Evolutionary conservation across 495 filamentous ascomycete species (phyloP).

Genomic region (Daldinia concentrica): DNA sequence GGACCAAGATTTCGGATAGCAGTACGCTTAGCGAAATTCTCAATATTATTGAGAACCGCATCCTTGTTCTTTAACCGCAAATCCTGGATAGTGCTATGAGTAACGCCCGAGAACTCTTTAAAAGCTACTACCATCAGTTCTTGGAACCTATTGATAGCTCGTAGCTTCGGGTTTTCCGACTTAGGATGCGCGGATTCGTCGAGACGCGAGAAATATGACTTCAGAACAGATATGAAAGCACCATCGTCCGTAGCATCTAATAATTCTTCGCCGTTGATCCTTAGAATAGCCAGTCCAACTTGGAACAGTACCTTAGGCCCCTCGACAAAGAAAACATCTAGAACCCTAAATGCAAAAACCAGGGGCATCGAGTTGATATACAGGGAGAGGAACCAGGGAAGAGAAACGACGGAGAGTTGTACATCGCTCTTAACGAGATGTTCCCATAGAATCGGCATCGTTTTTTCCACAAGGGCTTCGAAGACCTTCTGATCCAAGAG

Average conservation of each 20-base stretch:
- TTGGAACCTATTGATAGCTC: constrained; percentile 94
- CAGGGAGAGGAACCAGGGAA: constrained; percentile 97
- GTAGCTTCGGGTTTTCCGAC: constrained; percentile 90
- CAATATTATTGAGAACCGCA: constrained; percentile 87
- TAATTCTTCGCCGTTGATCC: constrained; percentile 97
- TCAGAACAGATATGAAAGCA: constrained; percentile 94
- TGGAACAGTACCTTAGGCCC: constrained; percentile 98
- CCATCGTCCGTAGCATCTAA: constrained; percentile 96
- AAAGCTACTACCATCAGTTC: constrained; percentile 99
- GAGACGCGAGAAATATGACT: constrained; percentile 90
- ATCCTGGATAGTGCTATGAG: constrained; percentile 88
- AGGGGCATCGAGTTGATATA: constrained; percentile 99
- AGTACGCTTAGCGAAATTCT: constrained; percentile 95
- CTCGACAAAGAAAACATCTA: constrained; percentile 98
- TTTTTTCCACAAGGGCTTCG: constrained; percentile 95
- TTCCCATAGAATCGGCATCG: constrained; percentile 98
- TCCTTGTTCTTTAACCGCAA: constrained; percentile 92
- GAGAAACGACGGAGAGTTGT: constrained; percentile 96
- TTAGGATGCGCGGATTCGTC: constrained; percentile 96
- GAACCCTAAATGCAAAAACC: constrained; percentile 93
- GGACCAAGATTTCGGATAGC: constrained; percentile 95
- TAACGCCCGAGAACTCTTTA: constrained; percentile 96
- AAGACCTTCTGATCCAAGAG: constrained; percentile 96
- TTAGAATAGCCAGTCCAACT: constrained; percentile 90
- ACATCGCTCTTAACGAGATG: constrained; percentile 95